Conservation (phyloP, 352 stramenopile species). For the Phytopythium ostracodes region DNA sequence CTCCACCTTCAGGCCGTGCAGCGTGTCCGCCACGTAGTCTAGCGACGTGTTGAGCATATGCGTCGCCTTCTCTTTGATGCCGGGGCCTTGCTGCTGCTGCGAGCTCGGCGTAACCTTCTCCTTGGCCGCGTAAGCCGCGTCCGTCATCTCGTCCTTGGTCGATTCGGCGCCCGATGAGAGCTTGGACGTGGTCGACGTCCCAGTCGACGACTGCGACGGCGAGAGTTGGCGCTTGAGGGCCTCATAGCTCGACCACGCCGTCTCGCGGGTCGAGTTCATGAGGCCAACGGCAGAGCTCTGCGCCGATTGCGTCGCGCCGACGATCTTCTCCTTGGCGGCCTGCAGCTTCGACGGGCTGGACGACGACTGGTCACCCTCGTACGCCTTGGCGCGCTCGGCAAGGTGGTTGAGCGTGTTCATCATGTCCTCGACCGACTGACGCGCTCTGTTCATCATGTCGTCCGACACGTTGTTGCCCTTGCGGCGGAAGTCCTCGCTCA, state of each 20-base stretch:
- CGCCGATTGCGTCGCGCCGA: neutral
- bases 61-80: conserved; percentile 2
- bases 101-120: neutral
- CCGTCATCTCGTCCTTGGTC: conserved; percentile 9
- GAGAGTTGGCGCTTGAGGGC: conserved; percentile 30
- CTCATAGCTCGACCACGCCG: conserved; percentile 35
- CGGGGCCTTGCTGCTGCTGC: neutral
- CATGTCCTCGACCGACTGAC: conserved; percentile 28
- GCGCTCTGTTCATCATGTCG: conserved; percentile 16
- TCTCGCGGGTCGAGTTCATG: conserved; percentile 23
- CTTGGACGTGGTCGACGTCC: too few relatives aligned
- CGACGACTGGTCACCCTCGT: conserved; percentile 5
- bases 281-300: conserved; percentile 6
- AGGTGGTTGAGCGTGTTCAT: conserved; percentile 22
- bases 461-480: conserved; percentile 21
- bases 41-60: conserved; percentile 8
- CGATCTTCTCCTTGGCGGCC: conserved; percentile 18
- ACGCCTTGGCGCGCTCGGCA: conserved; percentile 11
- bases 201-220: conserved; percentile 10
- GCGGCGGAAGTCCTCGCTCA: conserved; percentile 13
- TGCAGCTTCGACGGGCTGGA: conserved; percentile 20
- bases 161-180: too few relatives aligned
- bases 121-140: conserved; percentile 14
- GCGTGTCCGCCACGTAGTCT: conserved; percentile 6
- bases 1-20: neutral